Base-by-base conservation (phyloP, 495 filamentous ascomycete genomes). In the Acidomyces sp. region DNA sequence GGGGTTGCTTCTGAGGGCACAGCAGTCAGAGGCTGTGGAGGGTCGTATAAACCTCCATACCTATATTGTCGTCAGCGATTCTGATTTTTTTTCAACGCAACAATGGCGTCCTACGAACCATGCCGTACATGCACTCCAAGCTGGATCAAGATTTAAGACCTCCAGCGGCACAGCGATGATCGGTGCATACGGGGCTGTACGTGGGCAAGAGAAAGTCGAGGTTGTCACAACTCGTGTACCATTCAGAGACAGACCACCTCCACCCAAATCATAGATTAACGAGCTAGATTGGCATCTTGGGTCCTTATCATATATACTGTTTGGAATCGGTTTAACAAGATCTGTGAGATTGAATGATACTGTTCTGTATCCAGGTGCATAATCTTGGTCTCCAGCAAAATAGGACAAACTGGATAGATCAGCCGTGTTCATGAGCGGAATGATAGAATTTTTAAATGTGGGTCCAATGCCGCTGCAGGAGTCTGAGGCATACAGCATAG, bases 151-250 rank as follows among this genome's bases (percentile, higher is more conserved):
- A 18, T 5, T 19, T 24, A 2, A 4, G 3, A 40, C 37, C 3
- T 28, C 24, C 6, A 16, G 28, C 6, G 37, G 37, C 3, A 40
- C 10, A n/a, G 37, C 37, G n/a, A 40, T 28, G 44, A 61, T 52
- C 26, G 38, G 43, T 10, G 43, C 43, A 46, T 46, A 46, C 13
- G 43, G n/a, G 3, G 12, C 43, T 3, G 21, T 31, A 6, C 27
- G 36, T 19, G 43, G 31, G 22, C 43, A 46, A 19, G 24, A 34
- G 23, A 40, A 40, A 17, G 12, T 16, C 16, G n/a, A 6, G n/a
- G n/a, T n/a, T n/a, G n/a, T n/a, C n/a, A n/a, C n/a, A n/a, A n/a
- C n/a, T n/a, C n/a, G n/a, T n/a, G n/a, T n/a, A n/a, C n/a, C n/a
- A n/a, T n/a, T n/a, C n/a, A n/a, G n/a, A n/a, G n/a, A n/a, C n/a